Conservation (phyloP, 179 eudicot genomes). For the Nepenthes alata region DNA sequence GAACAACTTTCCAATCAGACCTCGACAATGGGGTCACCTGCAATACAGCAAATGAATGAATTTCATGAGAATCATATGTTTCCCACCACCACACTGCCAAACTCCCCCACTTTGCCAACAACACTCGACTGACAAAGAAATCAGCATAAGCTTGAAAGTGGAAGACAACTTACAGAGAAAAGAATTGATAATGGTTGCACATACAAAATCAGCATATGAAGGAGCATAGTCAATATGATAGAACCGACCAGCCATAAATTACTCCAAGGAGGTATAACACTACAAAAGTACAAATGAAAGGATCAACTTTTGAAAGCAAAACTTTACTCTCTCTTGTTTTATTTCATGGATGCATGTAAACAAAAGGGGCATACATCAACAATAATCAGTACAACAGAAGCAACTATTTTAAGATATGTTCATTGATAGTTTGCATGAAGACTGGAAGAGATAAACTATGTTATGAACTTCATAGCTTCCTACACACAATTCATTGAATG, state of each 20-base stretch:
- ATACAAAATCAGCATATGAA: conserved; percentile 78
- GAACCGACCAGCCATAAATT: conserved; percentile 94
- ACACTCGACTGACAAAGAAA: background rate
- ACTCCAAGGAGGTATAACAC: conserved; percentile 94
- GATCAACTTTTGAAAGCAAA: conserved; percentile 1
- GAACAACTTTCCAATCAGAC: conserved; percentile 87
- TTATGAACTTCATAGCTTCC: too few species aligned
- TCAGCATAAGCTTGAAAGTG: background rate
- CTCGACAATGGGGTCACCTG: conserved; percentile 89
- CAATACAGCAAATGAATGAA: conserved; percentile 8
- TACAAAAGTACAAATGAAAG: conserved; percentile 19
- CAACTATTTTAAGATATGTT: background rate
- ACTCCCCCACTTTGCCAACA: background rate
- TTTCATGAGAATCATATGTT: background rate
- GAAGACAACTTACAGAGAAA: conserved; percentile 70
- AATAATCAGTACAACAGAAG: background rate
- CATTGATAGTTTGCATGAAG: too few species aligned
- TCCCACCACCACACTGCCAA: too few species aligned
- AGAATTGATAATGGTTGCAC: conserved; percentile 75
- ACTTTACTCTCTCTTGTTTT: background rate
- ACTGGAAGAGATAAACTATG: too few species aligned
- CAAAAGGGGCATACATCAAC: background rate
- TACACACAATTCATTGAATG: too few species aligned
- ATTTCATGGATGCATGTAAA: background rate
- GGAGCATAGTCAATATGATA: conserved; percentile 75